Percentiles rank a stretch among this genome's conserved stretches.
phyloP scores from a whole-genome alignment of 768 basidiomycete genomes.

The Crassisporium funariophilum region DNA sequence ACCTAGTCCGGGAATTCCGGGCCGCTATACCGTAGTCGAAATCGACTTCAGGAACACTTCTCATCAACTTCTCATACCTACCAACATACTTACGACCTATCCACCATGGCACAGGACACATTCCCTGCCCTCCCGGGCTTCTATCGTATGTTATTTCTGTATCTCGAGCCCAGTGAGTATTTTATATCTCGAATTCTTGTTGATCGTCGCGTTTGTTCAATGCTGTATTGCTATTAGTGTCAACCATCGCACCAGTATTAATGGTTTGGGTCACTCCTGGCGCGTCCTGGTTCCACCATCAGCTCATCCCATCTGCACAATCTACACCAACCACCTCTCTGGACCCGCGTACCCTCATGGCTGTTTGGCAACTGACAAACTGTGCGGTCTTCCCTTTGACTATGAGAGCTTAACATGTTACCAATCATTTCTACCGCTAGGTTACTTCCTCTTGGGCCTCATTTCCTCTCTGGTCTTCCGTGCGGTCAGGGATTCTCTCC shows the following conservation, averaged over 20 bases:
- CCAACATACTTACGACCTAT: slow-evolving; percentile 12
- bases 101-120: slow-evolving; percentile 22
- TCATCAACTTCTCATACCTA: no score
- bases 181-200: neutral
- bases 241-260: slow-evolving; percentile 38
- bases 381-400: slow-evolving; percentile 39
- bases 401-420: neutral
- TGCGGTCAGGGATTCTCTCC: slow-evolving; percentile 62
- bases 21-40: neutral
- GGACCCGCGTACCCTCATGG: slow-evolving; percentile 58
- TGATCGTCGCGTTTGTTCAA: neutral
- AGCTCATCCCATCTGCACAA: slow-evolving; percentile 56
- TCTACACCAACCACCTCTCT: slow-evolving; percentile 32
- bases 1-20: no score
- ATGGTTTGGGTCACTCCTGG: slow-evolving; percentile 59
- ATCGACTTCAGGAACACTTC: no score
- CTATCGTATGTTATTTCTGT: slow-evolving; percentile 63
- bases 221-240: slow-evolving; percentile 25
- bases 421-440: slow-evolving; percentile 22
- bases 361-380: slow-evolving; percentile 68
- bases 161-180: slow-evolving; percentile 61
- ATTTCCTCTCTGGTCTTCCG: slow-evolving; percentile 71
- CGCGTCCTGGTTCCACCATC: slow-evolving; percentile 65
- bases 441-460: slow-evolving; percentile 42
- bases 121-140: slow-evolving; percentile 66